phyloP scores from a whole-genome alignment of 345 rosid species.

The Citrus inodora region DNA sequence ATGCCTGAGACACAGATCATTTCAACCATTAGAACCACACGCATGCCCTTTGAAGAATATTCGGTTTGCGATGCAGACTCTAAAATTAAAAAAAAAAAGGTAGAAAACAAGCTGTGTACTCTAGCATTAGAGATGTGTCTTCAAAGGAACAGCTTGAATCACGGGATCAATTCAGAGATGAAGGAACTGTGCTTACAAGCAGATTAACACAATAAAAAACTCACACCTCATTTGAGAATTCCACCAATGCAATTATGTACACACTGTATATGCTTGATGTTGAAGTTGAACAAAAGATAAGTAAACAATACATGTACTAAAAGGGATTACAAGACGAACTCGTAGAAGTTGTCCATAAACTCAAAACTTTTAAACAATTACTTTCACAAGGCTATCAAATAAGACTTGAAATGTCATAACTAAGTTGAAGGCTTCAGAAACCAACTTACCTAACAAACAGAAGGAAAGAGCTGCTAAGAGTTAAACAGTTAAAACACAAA shows the following conservation, averaged over 20 bases:
- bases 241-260: no score
- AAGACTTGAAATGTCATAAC: background rate
- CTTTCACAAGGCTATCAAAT: background rate
- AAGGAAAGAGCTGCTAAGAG: background rate
- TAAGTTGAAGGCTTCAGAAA: background rate
- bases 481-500: background rate
- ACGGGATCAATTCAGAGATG: background rate
- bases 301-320: background rate
- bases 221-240: no score
- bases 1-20: constrained; percentile 41
- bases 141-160: background rate
- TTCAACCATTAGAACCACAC: background rate
- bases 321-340: background rate
- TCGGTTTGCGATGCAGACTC: background rate
- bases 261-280: no score
- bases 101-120: background rate
- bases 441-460: background rate
- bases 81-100: no score
- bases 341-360: background rate
- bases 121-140: background rate
- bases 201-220: no score
- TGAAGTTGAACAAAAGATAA: background rate
- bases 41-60: background rate
- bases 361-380: no score
- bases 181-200: background rate